Evolutionary conservation across 352 stramenopile genomes (phyloP), one percentile per base, ranked within the genome.

Genomic region (Globisporangium spinosum): DNA sequence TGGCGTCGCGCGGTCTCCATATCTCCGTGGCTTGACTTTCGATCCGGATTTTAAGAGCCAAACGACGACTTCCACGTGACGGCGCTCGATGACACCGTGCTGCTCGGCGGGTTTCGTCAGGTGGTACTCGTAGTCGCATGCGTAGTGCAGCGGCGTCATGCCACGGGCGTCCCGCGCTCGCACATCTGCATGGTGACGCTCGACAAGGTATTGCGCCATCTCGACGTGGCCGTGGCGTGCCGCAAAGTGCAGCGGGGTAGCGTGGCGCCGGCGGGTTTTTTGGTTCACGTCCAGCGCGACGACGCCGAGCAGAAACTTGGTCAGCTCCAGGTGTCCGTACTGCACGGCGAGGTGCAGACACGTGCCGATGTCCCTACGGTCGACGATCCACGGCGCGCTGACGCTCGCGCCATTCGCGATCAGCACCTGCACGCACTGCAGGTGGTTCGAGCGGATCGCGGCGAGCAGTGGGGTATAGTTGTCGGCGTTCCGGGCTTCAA

Each of bases 71-170:
- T 77, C 70, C 13, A 75, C 65, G 23, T 79, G 74, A 1, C 22
- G 25, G 10, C 12, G 55, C 54, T 70, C 70, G 34, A 69, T 62
- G 20, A 35, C 1, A 9, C 22, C 59, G 34, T 57, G 71, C 69
- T 59, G 73, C 64, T 58, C 69, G 27, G 25, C 43, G 56, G 56
- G 69, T 64, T 65, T 61, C 54, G 58, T 71, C 56, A 6, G 62
- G 62, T 62, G 70, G 61, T 64, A 63, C 63, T 51, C 58, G 23
- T 79, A 79, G 56, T 79, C 70, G 22, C 72, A 72, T 3, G 75
- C 71, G 40, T 77, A 67, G 49, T 87, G 77, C 32, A 87, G 70
- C 22, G 73, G 55, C 2, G 79, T 85, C 70, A 83, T 81, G 27
- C 77, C 77, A 10, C 64, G 62, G 0, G 63, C 56, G n/a, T 83